Evolutionary conservation across 305 asterid species (phyloP).

Genomic region (Fraxinus nigra): DNA sequence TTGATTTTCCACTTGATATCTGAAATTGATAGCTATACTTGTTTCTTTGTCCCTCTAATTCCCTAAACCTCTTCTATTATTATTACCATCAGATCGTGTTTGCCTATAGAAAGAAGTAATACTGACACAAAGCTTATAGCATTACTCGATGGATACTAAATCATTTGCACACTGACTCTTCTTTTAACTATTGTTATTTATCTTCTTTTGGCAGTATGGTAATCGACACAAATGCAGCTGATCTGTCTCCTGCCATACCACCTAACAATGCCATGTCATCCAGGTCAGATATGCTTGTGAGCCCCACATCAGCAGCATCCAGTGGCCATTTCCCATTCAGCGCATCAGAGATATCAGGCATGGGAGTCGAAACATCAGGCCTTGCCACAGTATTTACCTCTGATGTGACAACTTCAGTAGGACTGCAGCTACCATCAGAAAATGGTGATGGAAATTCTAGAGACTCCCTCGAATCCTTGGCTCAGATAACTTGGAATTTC

Average conservation of each 20-base stretch:
- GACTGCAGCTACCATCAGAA: constrained; percentile 77
- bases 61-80: not conserved
- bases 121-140: not conserved
- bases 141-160: not conserved
- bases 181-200: not conserved
- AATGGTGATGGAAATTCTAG: constrained; percentile 82
- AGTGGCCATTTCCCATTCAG: constrained; percentile 86
- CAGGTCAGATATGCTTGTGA: constrained; percentile 75
- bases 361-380: constrained; percentile 76
- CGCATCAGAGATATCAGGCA: constrained; percentile 79
- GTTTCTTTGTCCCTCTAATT: not conserved
- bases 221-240: constrained; percentile 49
- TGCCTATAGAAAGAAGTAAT: not conserved
- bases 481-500: constrained; percentile 88
- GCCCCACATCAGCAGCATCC: constrained; percentile 93
- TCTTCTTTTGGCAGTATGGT: constrained; percentile 49
- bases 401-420: constrained; percentile 77
- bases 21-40: not conserved
- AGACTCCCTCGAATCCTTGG: constrained; percentile 74
- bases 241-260: constrained; percentile 58
- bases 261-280: constrained; percentile 69
- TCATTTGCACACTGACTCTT: not conserved
- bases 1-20: constrained; percentile 9
- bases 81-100: not conserved
- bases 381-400: constrained; percentile 84